Base-by-base conservation (phyloP, 768 basidiomycete genomes). In the Termitomyces sp. region DNA sequence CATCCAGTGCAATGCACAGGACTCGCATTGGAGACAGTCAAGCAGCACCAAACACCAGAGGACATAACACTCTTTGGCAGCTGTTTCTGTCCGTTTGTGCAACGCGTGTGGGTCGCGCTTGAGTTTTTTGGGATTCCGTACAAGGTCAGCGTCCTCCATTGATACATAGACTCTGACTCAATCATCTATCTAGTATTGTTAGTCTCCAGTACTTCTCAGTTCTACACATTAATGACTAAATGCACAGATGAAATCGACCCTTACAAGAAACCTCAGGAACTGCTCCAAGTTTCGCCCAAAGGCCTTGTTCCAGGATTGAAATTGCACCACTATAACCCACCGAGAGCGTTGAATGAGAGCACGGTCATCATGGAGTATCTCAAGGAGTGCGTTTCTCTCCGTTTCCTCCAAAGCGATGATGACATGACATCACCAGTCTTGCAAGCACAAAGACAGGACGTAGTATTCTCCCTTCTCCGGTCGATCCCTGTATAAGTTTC, bases 21-120 rank as follows among this genome's bases (percentile, higher is more conserved):
- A 5, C 58, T 61, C 7, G 89, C 89, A 0, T 73, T 87, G 20
- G 72, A 76, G 3, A 91, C 87, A 0, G 84, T 78, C 16, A 70
- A 81, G 22, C 71, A 68, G 0, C 89, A 88, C 53, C 58, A 68
- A 22, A 65, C 61, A 15, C 73, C 78, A 3, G 70, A 78, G 64
- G 79, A 84, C 54, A 83, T 89, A 61, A 86, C 82, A 0, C 76
- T 93, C 22, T 92, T 90, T 63, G 85, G 77, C 11, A 79, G 82
- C 55, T 90, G 87, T 67, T 90, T 90, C 66, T 91, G 89, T 67
- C 89, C 89, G 0, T 93, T 92, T 67, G 90, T 92, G 2, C 90
- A 93, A 69, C 78, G 91, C 16, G 89, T 83, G 2, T 94, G 92
- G 91, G 79, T 85, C n/a, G 80, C 85, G 0, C 75, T 92, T 34